phyloP scores from a whole-genome alignment of 805 yeast species.

The Ogataea siamensis region DNA sequence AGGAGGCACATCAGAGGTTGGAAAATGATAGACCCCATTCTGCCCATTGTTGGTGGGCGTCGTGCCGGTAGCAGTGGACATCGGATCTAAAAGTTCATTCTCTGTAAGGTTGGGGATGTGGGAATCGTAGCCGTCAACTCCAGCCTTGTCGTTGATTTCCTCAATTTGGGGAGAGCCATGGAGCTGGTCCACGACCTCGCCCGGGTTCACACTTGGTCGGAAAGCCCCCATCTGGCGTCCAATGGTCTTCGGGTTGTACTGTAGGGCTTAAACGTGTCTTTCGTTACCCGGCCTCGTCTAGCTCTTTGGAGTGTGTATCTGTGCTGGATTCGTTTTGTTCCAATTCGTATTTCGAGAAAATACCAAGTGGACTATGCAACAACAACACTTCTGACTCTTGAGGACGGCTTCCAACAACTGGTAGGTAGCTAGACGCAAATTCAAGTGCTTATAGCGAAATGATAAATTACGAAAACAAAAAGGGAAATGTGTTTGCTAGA shows the following conservation, averaged over 20 bases:
- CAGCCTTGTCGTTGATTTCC: conserved; percentile 11
- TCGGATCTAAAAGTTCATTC: conserved; percentile 13
- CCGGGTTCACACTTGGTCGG: conserved; percentile 4
- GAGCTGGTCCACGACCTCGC: conserved; percentile 5
- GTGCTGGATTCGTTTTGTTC: neutral
- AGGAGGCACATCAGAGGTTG: conserved; percentile 13
- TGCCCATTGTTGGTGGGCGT: conserved; percentile 4
- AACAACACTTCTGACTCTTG: too few relatives aligned
- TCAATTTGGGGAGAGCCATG: conserved; percentile 12
- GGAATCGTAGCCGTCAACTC: neutral
- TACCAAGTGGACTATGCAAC: too few relatives aligned
- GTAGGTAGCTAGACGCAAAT: neutral
- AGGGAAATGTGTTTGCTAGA: conserved; percentile 12
- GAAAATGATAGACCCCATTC: conserved; percentile 11
- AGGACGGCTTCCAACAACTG: too few relatives aligned
- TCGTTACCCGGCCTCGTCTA: conserved; percentile 1
- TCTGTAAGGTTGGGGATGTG: conserved; percentile 9
- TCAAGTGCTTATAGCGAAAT: neutral
- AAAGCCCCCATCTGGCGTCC: conserved; percentile 15
- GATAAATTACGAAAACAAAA: neutral
- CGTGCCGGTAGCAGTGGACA: conserved; percentile 10
- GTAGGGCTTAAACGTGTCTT: neutral
- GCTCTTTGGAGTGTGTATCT: neutral
- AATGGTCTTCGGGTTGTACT: too few relatives aligned
- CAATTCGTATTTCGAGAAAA: neutral